These are phyloP conservation scores for Onygenales sp. DNA, from an alignment of 2,329 filamentous ascomycete genomes.

Conservation along the genomic window DNA sequence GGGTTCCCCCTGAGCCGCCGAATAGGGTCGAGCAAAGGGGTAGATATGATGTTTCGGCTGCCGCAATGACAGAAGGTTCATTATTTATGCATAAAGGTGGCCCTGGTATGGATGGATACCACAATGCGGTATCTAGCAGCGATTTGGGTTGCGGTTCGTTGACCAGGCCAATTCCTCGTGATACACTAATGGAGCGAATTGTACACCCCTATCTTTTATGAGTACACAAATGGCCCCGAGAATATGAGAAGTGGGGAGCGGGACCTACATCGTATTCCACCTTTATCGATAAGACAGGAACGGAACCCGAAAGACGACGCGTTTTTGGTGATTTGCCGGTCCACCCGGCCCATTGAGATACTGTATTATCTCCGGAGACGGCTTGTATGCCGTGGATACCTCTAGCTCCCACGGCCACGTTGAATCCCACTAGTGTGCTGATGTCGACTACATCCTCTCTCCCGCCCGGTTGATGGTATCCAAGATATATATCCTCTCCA, in stretches of 20 bases:
- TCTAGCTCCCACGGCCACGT: neutral
- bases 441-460: neutral
- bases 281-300: neutral
- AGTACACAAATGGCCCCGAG: too few species aligned
- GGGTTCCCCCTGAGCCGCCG: neutral
- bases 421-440: neutral
- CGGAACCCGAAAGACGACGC: neutral
- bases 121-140: neutral
- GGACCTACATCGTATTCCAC: neutral
- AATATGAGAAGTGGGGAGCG: neutral
- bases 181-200: neutral
- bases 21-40: neutral
- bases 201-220: neutral
- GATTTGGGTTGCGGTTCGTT: neutral
- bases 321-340: conserved; percentile 9
- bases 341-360: neutral
- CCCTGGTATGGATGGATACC: neutral
- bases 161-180: neutral
- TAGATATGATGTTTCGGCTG: neutral
- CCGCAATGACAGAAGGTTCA: neutral
- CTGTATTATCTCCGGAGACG: neutral
- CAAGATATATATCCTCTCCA: neutral
- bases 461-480: neutral
- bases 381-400: neutral
- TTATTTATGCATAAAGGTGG: neutral